Base-by-base conservation (phyloP, 2,329 filamentous ascomycete genomes). In the Apiospora aurea region DNA sequence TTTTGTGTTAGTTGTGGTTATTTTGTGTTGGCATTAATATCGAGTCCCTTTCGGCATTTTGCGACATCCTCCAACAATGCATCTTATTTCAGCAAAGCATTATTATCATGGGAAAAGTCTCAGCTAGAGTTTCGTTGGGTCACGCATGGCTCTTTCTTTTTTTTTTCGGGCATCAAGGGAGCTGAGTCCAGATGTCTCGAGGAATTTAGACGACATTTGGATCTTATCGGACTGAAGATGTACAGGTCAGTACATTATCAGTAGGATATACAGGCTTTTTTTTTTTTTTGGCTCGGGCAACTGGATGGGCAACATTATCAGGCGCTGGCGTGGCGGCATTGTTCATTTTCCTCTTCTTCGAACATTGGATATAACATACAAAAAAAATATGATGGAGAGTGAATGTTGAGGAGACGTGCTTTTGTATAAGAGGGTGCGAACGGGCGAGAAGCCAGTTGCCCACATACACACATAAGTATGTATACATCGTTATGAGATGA, bases 241-340 rank as follows among this genome's bases (percentile, higher is more conserved):
- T 64, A 34, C 11, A 18, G 41, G 2, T 64, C 8, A 41, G 57
- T n/a, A 64, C 57, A n/a, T 64, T n/a, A 34, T 41, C 16, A 41
- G 34, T 64, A 41, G 57, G 21, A 64, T 64, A 41, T 29, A 64
- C 57, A 34, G 21, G 21, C 57, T 64, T 34, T 61, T 18, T 34
- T 64, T 11, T 34, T 64, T 34, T 61, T 18, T 34, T 64, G 57
- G 57, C 29, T 41, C 21, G 34, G 57, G 57, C 21, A 64, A 64
- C 57, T 64, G 57, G 57, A 41, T 21, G 57, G 34, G 57, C 57
- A 64, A 64, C 57, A 64, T 64, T 64, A 64, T 41, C 57, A 64
- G 57, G 57, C 57, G 57, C 57, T 64, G 57, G 57, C 57, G 34
- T 64, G 57, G 34, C 21, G 57, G 57, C 57, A 64, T 64, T 41